phyloP scores from a whole-genome alignment of 164 flowering plant genomes.

The Aristolochia contorta region DNA sequence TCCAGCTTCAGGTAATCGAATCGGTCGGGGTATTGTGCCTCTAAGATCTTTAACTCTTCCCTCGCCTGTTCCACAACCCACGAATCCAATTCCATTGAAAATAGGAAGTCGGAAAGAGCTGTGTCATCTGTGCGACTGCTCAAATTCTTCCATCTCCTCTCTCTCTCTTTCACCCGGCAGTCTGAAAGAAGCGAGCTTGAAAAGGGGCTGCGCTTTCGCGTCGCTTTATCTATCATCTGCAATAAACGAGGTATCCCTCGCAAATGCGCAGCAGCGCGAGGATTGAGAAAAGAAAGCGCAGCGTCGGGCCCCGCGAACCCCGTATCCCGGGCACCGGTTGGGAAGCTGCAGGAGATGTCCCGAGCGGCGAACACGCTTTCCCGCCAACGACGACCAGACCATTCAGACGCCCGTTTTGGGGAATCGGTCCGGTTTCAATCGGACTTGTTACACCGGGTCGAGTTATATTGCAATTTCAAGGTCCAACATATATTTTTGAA shows the following conservation, averaged over 20 bases:
- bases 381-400: no score
- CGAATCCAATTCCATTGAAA: constrained; percentile 2
- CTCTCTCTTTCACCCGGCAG: not conserved
- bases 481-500: no score
- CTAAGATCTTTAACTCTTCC: constrained; percentile 8
- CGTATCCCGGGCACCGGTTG: not conserved
- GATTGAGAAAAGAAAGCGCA: not conserved
- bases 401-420: no score
- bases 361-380: no score
- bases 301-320: not conserved
- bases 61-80: constrained; percentile 11
- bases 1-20: constrained; percentile 14
- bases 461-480: no score
- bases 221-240: not conserved
- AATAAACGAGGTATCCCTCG: not conserved
- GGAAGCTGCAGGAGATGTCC: no score
- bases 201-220: not conserved
- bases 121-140: not conserved
- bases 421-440: no score
- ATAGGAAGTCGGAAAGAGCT: not conserved
- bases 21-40: constrained; percentile 7
- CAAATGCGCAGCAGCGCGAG: not conserved
- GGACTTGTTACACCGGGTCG: no score
- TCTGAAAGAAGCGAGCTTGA: not conserved
- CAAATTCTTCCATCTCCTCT: not conserved